Base-by-base conservation (phyloP, 2,329 filamentous ascomycete species). In the Aspergillus fischeri region DNA sequence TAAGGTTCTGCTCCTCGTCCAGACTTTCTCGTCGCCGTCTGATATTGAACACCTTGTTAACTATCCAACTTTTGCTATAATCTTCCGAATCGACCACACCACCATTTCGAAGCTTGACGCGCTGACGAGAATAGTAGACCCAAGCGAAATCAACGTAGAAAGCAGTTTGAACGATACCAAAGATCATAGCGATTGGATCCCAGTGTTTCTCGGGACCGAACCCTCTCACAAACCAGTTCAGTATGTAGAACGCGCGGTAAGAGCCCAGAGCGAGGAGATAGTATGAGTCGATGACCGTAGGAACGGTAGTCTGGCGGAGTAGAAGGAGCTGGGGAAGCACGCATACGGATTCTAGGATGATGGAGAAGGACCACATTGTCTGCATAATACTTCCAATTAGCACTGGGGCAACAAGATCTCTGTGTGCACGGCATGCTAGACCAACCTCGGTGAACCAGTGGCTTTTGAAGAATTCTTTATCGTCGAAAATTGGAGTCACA, bases 261-360 rank as follows among this genome's bases (percentile, higher is more conserved):
- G 88, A 88, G 38, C 92, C 93, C 1, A 97, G 84, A 0, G 91
- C 86, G 51, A 94, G 80, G 55, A 97, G 89, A 75, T 97, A 97
- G 77, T 90, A 96, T n/a, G 91, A 96, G 73, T 96, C 91, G 76
- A 97, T 92, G 49, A 97, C 93, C 51, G 93, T 97, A 0, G 93
- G 93, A 0, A 97, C 91, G 27, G 87, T 92, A n/a, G 93, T 97
- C 74, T 97, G 92, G 58, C 93, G 90, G 14, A 97, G 85, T 47
- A 97, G 86, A 5, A 97, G 84, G 1, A 97, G 86, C 73, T 97
- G 93, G 0, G 93, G 93, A 21, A 97, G 86, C 35, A 97, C 86
- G 73, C 90, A 94, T 59, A 95, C 85, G 35, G 91, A 93, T 77
- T 97, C 93, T 68, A 97, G 88, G 64, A 96, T 89, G 65, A 94